Base-by-base conservation (phyloP, 1,139 yeast species). In the Saccharomyces hybrid region DNA sequence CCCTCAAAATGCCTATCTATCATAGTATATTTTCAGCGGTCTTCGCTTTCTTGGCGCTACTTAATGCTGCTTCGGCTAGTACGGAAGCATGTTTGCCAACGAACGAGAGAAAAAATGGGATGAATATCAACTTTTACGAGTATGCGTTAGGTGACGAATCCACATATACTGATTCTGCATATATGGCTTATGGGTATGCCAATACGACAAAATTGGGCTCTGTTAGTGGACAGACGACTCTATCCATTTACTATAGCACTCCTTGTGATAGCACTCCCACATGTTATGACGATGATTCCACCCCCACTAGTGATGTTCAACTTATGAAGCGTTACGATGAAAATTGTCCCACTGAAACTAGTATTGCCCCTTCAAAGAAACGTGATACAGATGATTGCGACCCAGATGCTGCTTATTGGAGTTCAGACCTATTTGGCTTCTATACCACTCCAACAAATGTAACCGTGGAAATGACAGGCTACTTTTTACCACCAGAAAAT, bases 401-500 rank as follows among this genome's bases (percentile, higher is more conserved):
- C 13, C 25, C n/a, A 38, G 13, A 16, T 38, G 25, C 44, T 38
- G 44, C 44, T 5, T 46, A 25, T 47, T 26, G 51, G 50, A 41
- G 51, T 27, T n/a, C 32, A 2, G 19, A 38, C 5, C 47, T 51
- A 14, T 48, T 44, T 28, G 55, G 54, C 13, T 41, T 28, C 42
- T 26, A 16, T 23, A 41, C 47, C 2, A 25, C 46, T 9, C 27
- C 48, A 23, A 50, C 60, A 2, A 59, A 63, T 44, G 58, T 64
- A 32, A 55, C 60, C 9, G 49, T 61, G 26, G 67, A 62, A 52
- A 55, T 62, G 8, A 55, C 60, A n/a, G 70, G 70, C 54, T 68
- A 66, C 47, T 66, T 67, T 55, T 31, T 51, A 8, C 58, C 71
- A 26, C 48, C 48, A 6, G 47, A 41, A 8, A 53, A 62, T 14